These are phyloP conservation scores for Pythium angustatum DNA, from an alignment of 352 stramenopile genomes.

Conservation along the genomic window DNA sequence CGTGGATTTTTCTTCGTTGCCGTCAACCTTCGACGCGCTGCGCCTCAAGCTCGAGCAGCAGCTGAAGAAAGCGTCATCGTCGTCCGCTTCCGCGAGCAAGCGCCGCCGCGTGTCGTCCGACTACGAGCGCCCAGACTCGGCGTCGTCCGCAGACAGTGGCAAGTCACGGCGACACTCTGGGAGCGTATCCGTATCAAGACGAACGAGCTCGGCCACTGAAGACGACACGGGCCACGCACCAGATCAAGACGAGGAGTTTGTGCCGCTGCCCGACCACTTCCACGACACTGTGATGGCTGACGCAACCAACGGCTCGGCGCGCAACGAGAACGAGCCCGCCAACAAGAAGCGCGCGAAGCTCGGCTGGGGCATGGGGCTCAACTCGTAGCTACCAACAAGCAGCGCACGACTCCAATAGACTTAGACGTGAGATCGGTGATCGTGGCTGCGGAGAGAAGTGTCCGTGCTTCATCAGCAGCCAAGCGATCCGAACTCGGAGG, in stretches of 20 bases:
- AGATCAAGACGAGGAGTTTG: constrained; percentile 5
- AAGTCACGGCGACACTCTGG: constrained; percentile 10
- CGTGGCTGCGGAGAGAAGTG: too few relatives aligned
- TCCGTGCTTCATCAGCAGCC: too few relatives aligned
- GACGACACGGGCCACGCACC: background rate
- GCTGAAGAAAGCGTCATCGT: constrained; percentile 26
- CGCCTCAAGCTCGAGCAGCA: constrained; percentile 65
- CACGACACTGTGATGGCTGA: constrained; percentile 12
- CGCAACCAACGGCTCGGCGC: background rate
- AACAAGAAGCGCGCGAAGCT: constrained; percentile 60
- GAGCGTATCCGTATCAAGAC: background rate
- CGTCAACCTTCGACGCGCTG: constrained; percentile 52
- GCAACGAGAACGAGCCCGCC: background rate
- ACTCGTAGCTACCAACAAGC: constrained; percentile 17
- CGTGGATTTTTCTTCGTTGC: constrained; percentile 48
- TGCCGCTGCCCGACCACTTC: constrained; percentile 21
- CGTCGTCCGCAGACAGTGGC: constrained; percentile 15
- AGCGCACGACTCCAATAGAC: background rate
- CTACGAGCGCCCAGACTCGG: constrained; percentile 16
- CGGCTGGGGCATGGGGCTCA: constrained; percentile 81
- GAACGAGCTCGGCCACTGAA: constrained; percentile 11
- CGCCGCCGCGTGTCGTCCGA: constrained; percentile 19
- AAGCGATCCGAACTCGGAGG: too few relatives aligned
- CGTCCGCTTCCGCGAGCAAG: constrained; percentile 18
- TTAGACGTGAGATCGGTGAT: too few relatives aligned